These are phyloP conservation scores for Rutstroemia sp. DNA, from an alignment of 2,329 filamentous ascomycete genomes.

Conservation along the genomic window DNA sequence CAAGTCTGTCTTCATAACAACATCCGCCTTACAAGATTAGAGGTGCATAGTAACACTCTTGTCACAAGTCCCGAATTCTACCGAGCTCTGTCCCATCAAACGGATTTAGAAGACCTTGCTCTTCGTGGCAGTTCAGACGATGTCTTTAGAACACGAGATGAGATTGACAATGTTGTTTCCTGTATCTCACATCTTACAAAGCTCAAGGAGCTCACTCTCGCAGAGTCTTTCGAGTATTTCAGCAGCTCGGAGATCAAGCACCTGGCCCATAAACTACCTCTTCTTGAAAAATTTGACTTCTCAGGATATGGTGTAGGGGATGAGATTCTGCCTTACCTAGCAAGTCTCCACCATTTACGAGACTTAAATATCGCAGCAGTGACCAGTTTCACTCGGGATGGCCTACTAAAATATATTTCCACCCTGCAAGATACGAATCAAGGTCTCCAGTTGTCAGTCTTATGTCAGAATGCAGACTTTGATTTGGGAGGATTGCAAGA, in stretches of 20 bases:
- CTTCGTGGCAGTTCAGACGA: constrained; percentile 41
- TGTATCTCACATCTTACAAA: constrained; percentile 44
- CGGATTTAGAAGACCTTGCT: constrained; percentile 37
- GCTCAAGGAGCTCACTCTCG: constrained; percentile 46
- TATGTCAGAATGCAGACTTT: constrained; percentile 26
- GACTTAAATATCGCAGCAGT: constrained; percentile 46
- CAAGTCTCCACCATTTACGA: constrained; percentile 41
- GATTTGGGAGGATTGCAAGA: constrained; percentile 25
- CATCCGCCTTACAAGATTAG: constrained; percentile 40
- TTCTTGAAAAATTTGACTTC: constrained; percentile 50
- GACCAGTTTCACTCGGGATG: constrained; percentile 46
- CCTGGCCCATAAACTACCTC: constrained; percentile 34
- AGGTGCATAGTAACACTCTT: constrained; percentile 41
- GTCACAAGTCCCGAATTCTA: constrained; percentile 46
- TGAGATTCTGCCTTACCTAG: constrained; percentile 37
- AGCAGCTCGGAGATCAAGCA: constrained; percentile 40
- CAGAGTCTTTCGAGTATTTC: constrained; percentile 45
- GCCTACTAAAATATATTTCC: constrained; percentile 38
- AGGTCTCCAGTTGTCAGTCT: constrained; percentile 28
- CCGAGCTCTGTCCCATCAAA: constrained; percentile 42
- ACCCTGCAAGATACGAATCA: constrained; percentile 30
- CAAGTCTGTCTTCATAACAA: constrained; percentile 40
- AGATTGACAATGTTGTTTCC: constrained; percentile 41
- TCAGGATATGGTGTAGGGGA: constrained; percentile 47
- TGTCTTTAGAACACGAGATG: constrained; percentile 34